Percentiles rank a stretch among this genome's conserved stretches.
These are phyloP conservation scores for Glycine latifolia DNA, from an alignment of 306 rosid genomes.

Conservation along the genomic window DNA sequence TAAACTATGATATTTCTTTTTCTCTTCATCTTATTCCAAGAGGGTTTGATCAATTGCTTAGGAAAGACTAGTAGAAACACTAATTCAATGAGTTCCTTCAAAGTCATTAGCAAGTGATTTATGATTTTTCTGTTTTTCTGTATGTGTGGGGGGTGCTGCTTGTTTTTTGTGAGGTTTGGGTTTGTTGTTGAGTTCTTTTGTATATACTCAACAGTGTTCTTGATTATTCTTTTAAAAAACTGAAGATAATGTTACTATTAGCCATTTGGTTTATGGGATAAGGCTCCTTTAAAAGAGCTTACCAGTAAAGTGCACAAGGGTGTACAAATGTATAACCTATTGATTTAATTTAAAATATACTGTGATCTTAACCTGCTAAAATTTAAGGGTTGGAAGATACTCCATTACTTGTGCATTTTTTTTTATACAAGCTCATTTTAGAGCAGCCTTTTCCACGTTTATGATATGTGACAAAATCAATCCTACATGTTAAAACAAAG, in stretches of 20 bases:
- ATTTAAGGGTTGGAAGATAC: background rate
- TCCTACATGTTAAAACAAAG: background rate
- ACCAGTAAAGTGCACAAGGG: background rate
- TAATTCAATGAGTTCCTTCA: conserved; percentile 13
- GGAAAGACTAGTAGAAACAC: conserved; percentile 31
- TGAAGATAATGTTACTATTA: conserved; percentile 23
- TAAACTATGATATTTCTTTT: conserved; percentile 13
- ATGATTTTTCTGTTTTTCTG: background rate
- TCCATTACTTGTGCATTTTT: background rate
- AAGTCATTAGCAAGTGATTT: background rate
- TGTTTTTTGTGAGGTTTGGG: no score
- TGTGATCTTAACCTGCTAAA: conserved; percentile 25
- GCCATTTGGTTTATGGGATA: conserved; percentile 15
- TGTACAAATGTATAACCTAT: conserved; percentile 5
- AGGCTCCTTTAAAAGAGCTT: conserved; percentile 10
- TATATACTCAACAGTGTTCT: background rate
- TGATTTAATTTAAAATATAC: conserved; percentile 18
- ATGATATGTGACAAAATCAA: conserved; percentile 9
- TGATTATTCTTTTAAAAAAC: conserved; percentile 7
- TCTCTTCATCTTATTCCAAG: conserved; percentile 12
- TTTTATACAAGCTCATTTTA: conserved; percentile 21
- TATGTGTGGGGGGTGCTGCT: background rate
- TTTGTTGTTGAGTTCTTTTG: background rate
- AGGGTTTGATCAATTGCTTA: background rate
- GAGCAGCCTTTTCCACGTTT: background rate